phyloP scores from a whole-genome alignment of 1,284 basidiomycete genomes.

The Rhodotorula sp. region DNA sequence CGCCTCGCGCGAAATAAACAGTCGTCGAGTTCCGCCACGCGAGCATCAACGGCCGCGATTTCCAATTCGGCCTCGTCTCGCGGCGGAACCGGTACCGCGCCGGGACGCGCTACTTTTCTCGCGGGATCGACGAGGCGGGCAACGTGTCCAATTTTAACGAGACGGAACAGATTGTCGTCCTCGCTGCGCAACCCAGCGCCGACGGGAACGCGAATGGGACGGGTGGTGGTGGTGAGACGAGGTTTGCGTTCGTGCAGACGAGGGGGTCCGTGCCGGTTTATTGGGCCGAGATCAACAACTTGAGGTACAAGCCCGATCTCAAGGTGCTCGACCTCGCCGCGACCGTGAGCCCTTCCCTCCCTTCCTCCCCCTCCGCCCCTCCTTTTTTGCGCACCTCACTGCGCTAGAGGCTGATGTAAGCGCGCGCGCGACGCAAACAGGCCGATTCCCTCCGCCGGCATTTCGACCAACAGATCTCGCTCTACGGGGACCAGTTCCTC shows the following conservation, averaged over 20 bases:
- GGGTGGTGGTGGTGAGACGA: slow-evolving; percentile 54
- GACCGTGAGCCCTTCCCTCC: slow-evolving; percentile 62
- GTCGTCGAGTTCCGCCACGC: slow-evolving; percentile 83
- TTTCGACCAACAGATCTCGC: slow-evolving; percentile 67
- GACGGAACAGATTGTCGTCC: slow-evolving; percentile 69
- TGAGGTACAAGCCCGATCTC: slow-evolving; percentile 95
- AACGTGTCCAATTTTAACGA: slow-evolving; percentile 55
- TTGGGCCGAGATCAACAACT: slow-evolving; percentile 95
- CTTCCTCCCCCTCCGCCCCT: too few relatives aligned
- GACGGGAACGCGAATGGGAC: slow-evolving; percentile 14
- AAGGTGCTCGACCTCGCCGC: slow-evolving; percentile 90
- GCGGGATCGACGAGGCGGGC: slow-evolving; percentile 75
- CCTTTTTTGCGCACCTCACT: too few relatives aligned
- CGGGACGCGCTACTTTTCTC: slow-evolving; percentile 94
- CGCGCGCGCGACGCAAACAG: slow-evolving; percentile 50
- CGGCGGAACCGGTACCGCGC: slow-evolving; percentile 89
- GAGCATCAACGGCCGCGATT: slow-evolving; percentile 71
- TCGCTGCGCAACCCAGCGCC: slow-evolving; percentile 52
- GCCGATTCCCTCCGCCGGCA: slow-evolving; percentile 70
- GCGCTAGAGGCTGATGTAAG: too few relatives aligned
- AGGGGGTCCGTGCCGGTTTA: slow-evolving; percentile 91
- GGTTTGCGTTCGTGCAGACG: slow-evolving; percentile 77
- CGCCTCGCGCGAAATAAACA: slow-evolving; percentile 47
- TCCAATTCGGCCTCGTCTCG: slow-evolving; percentile 85
- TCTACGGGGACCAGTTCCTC: slow-evolving; percentile 77